A percentile compares a stretch with the other conserved stretches of the same genome.
These are phyloP conservation scores for Meyerozyma smithsonii DNA, from an alignment of 1,139 yeast species.

Conservation along the genomic window DNA sequence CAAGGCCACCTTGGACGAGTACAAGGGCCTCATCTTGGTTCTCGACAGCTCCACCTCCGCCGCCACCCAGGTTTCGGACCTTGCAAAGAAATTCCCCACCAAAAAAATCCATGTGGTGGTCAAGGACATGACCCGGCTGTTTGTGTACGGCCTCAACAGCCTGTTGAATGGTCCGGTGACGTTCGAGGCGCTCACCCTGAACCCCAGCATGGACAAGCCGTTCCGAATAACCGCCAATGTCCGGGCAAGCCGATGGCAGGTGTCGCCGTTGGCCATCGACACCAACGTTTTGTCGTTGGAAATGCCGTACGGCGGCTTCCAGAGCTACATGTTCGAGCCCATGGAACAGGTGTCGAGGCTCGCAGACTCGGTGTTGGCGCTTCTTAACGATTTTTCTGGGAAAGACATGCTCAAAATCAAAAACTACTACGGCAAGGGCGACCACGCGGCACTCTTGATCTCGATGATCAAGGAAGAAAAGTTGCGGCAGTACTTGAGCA, in stretches of 20 bases:
- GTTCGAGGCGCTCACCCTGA: slow-evolving; percentile 17
- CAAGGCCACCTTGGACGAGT: slow-evolving; percentile 11
- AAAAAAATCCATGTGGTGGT: slow-evolving; percentile 24
- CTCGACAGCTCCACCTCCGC: slow-evolving; percentile 15
- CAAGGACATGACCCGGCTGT: slow-evolving; percentile 26
- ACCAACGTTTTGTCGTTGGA: slow-evolving; percentile 21
- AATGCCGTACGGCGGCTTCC: slow-evolving; percentile 17
- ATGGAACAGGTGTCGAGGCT: slow-evolving; percentile 27
- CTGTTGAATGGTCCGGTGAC: slow-evolving; percentile 17
- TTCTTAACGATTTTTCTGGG: slow-evolving; percentile 14
- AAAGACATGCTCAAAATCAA: slow-evolving; percentile 25
- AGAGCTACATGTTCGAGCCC: slow-evolving; percentile 33
- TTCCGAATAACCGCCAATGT: slow-evolving; percentile 18
- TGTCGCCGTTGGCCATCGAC: slow-evolving; percentile 25
- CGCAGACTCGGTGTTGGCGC: slow-evolving; percentile 20
- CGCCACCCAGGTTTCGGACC: slow-evolving; percentile 11
- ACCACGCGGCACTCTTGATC: slow-evolving; percentile 30
- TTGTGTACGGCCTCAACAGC: slow-evolving; percentile 25
- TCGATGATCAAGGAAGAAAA: slow-evolving; percentile 20
- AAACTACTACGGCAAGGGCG: slow-evolving; percentile 39
- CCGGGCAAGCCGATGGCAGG: slow-evolving; percentile 30
- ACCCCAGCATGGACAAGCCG: slow-evolving; percentile 5
- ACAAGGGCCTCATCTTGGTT: slow-evolving; percentile 36
- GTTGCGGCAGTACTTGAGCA: slow-evolving; percentile 27
- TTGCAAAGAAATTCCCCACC: slow-evolving; percentile 9